Conservation (phyloP, 345 rosid genomes). For the Sisymbrium altissimum region DNA sequence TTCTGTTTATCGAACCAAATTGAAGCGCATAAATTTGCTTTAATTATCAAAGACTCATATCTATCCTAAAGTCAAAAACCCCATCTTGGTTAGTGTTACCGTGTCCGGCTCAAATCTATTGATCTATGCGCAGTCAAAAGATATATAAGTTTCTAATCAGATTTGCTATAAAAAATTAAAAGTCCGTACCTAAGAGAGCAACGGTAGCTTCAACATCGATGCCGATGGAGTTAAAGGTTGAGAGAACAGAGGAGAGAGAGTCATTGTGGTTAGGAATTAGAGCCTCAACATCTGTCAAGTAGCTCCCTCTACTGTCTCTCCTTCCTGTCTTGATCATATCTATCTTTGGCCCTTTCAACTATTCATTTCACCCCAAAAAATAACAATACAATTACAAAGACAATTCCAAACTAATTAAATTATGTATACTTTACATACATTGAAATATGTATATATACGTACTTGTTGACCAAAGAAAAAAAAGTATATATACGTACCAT, state of each 20-base stretch:
- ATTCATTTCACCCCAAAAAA: background rate
- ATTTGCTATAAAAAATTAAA: background rate
- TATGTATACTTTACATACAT: background rate
- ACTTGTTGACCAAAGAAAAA: too few relatives aligned
- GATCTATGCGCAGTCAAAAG: background rate
- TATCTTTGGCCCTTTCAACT: slow-evolving; percentile 78
- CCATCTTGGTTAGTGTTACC: background rate
- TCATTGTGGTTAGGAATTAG: slow-evolving; percentile 72
- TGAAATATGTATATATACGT: too few relatives aligned
- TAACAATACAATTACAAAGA: background rate
- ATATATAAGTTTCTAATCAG: background rate
- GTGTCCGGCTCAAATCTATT: background rate
- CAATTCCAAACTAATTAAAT: background rate
- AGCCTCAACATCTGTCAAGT: slow-evolving; percentile 37
- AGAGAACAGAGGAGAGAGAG: slow-evolving; percentile 52
- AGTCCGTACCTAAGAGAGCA: slow-evolving; percentile 56
- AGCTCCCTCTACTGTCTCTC: slow-evolving; percentile 63
- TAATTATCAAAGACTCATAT: background rate
- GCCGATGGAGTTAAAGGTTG: slow-evolving; percentile 55
- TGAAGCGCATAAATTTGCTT: background rate
- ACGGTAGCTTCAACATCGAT: slow-evolving; percentile 65
- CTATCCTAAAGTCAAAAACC: background rate
- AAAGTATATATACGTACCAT: slow-evolving; percentile 45
- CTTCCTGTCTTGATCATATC: slow-evolving; percentile 75
- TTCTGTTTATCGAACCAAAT: background rate